Base-by-base conservation (phyloP, 2,329 filamentous ascomycete species). In the Claviceps sp. region DNA sequence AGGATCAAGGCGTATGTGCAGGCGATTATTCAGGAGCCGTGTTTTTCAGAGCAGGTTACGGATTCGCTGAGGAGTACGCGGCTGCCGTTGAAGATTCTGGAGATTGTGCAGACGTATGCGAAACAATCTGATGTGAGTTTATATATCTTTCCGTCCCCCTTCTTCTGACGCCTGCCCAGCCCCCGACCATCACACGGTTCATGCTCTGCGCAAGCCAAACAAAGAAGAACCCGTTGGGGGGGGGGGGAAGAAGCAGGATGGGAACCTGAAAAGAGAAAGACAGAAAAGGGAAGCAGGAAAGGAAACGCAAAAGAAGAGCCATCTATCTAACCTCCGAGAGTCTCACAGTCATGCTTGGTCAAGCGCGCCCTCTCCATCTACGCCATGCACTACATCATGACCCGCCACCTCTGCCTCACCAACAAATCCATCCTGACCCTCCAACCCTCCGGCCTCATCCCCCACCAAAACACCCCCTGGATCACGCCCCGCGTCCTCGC, bases 311-410 rank as follows among this genome's bases (percentile, higher is more conserved):
- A 30, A 45, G 9, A 34, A 34, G 34, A 26, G 24, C 24, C 6
- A 26, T 26, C n/a, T 6, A 37, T 20, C 24, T 22, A 16, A 47
- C 43, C 38, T 34, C 22, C 14, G 13, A 9, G 7, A 20, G 16
- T 7, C 4, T 22, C 18, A 37, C 20, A 76, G 64, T 72, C 72
- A 1, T 54, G 67, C 9, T 75, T 80, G 59, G 77, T 78, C 45
- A 73, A 72, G 60, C 69, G 70, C 41, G 76, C 77, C 1, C 67
- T 81, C 20, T 70, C 70, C 40, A 74, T 80, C 48, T 78, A 79
- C 62, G 72, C 72, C 44, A 76, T 76, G 69, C 75, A 81, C 59
- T 80, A 78, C 60, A 67, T 79, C 55, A 72, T 80, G 65, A 73
- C 74, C 5, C 71, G 73, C 4, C 77, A 80, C 57, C 67, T 81